These are phyloP conservation scores for Falciphora oryzae DNA, from an alignment of 2,329 filamentous ascomycete genomes.

Conservation along the genomic window DNA sequence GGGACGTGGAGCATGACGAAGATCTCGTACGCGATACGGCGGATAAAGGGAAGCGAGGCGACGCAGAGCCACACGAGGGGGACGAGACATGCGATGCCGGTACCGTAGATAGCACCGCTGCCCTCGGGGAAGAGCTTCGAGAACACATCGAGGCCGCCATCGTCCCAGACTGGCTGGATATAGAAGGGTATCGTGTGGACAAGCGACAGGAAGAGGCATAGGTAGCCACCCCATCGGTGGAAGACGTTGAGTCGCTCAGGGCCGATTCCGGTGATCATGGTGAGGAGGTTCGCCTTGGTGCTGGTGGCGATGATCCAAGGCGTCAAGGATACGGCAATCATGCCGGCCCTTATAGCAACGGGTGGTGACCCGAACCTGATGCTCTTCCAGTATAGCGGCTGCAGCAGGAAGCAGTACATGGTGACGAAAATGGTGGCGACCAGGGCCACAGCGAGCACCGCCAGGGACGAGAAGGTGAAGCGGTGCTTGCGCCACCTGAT, in stretches of 20 bases:
- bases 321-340: constrained; percentile 86
- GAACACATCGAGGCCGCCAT: constrained; percentile 66
- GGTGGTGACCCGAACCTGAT: constrained; percentile 85
- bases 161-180: constrained; percentile 78
- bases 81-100: constrained; percentile 73
- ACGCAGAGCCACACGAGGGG: constrained; percentile 79
- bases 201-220: constrained; percentile 76
- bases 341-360: constrained; percentile 78
- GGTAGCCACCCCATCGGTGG: constrained; percentile 85
- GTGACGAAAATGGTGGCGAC: constrained; percentile 66
- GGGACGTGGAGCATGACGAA: constrained; percentile 82
- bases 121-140: constrained; percentile 60
- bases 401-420: constrained; percentile 79
- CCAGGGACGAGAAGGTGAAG: constrained; percentile 75
- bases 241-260: constrained; percentile 90
- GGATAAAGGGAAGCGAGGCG: constrained; percentile 74
- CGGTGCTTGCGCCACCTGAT: constrained; percentile 61
- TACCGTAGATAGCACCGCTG: constrained; percentile 73
- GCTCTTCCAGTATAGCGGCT: constrained; percentile 84
- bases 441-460: constrained; percentile 62
- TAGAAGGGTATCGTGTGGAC: constrained; percentile 89
- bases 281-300: constrained; percentile 86
- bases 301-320: constrained; percentile 89
- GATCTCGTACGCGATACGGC: constrained; percentile 74
- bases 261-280: constrained; percentile 80